Percentiles rank a stretch among this genome's conserved stretches.
These are phyloP conservation scores for Nannizziopsis arthrosporioides DNA, from an alignment of 2,329 filamentous ascomycete genomes.

Conservation along the genomic window DNA sequence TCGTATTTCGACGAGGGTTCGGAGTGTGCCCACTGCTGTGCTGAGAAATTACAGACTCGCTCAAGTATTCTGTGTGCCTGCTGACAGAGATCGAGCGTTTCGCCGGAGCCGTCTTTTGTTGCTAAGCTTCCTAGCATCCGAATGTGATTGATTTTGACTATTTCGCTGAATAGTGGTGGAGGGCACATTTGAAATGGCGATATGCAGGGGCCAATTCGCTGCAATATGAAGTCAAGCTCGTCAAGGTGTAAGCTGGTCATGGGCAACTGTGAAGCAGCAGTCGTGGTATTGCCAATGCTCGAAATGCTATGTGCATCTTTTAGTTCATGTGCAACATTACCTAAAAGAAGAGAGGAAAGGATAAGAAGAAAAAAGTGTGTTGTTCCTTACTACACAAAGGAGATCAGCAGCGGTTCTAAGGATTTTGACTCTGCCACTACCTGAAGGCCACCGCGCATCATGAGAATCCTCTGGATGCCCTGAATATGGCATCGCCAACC, in stretches of 20 bases:
- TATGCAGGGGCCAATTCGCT: slow-evolving; percentile 13
- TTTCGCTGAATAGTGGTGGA: slow-evolving; percentile 23
- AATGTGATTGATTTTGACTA: slow-evolving; percentile 29
- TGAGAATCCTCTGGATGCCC: slow-evolving; percentile 24
- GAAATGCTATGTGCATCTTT: slow-evolving; percentile 19
- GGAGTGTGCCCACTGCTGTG: slow-evolving; percentile 22
- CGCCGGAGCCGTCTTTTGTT: background rate
- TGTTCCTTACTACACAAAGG: slow-evolving; percentile 20
- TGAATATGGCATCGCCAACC: slow-evolving; percentile 30
- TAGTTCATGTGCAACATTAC: slow-evolving; percentile 2
- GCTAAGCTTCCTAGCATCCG: slow-evolving; percentile 17
- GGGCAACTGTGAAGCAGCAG: slow-evolving; percentile 24
- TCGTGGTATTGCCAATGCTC: slow-evolving; percentile 30
- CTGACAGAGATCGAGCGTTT: background rate
- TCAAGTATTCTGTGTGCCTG: slow-evolving; percentile 19
- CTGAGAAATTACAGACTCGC: slow-evolving; percentile 23
- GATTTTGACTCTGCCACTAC: slow-evolving; percentile 15
- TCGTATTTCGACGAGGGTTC: slow-evolving; percentile 19
- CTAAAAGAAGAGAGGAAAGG: too few species aligned
- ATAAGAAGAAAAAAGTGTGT: too few species aligned
- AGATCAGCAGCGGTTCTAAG: slow-evolving; percentile 20
- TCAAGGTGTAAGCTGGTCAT: slow-evolving; percentile 20
- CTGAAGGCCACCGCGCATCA: slow-evolving; percentile 25
- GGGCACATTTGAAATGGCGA: slow-evolving; percentile 24
- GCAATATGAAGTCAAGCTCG: slow-evolving; percentile 20